These are phyloP conservation scores for Boletus reticulatus DNA, from an alignment of 768 basidiomycete species.

Conservation along the genomic window DNA sequence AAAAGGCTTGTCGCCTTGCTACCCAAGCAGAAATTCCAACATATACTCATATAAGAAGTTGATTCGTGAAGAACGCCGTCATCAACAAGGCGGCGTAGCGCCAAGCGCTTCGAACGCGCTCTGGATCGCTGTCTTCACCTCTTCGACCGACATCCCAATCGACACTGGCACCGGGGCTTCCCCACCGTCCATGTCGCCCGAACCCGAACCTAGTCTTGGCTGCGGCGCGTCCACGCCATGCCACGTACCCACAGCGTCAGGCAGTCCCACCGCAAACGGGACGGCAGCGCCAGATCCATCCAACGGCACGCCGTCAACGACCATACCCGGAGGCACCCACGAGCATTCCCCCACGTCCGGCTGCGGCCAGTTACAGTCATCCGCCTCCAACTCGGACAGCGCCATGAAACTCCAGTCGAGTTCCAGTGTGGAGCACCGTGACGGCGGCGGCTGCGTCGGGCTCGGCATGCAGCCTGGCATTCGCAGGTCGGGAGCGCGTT, in stretches of 20 bases:
- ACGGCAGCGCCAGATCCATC: neutral
- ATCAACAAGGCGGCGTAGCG: neutral
- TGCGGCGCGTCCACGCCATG: neutral
- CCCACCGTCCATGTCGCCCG: neutral
- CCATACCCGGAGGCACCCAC: slow-evolving; percentile 18
- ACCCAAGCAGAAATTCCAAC: no score
- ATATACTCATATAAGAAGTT: no score
- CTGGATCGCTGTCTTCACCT: slow-evolving; percentile 22
- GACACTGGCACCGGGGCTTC: neutral
- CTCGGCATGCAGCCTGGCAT: slow-evolving; percentile 12
- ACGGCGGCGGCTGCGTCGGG: neutral
- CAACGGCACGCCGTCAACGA: neutral
- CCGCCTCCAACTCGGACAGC: slow-evolving; percentile 8
- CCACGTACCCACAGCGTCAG: neutral
- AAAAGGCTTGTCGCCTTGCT: no score
- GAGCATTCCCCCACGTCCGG: slow-evolving; percentile 32
- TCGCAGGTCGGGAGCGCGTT: slow-evolving; percentile 26
- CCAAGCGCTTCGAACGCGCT: slow-evolving; percentile 20
- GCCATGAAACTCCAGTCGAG: slow-evolving; percentile 7
- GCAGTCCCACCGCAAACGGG: neutral
- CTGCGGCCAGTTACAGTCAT: slow-evolving; percentile 25
- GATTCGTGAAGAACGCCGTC: no score
- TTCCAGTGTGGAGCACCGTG: slow-evolving; percentile 11
- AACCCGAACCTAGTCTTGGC: neutral
- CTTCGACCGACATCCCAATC: slow-evolving; percentile 18